Evolutionary conservation across 2,329 filamentous ascomycete genomes (phyloP).

Genomic region (Colletotrichum theobromicola): DNA sequence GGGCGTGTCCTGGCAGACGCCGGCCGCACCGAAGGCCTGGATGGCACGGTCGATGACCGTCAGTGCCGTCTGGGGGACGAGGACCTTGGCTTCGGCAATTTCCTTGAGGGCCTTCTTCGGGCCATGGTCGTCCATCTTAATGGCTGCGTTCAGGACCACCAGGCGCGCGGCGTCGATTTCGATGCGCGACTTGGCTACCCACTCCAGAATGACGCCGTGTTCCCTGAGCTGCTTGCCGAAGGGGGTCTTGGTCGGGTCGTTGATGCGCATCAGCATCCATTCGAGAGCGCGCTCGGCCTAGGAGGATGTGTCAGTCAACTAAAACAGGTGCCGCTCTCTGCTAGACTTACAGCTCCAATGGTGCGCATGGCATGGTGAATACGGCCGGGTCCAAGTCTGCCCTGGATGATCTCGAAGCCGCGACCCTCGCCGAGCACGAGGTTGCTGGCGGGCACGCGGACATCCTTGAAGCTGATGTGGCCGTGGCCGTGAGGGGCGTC

Average conservation of each 20-base stretch:
- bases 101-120: conserved; percentile 91
- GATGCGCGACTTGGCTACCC: conserved; percentile 89
- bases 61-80: conserved; percentile 82
- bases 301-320: not conserved
- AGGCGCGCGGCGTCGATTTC: conserved; percentile 94
- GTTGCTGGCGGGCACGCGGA: conserved; percentile 82
- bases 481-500: conserved; percentile 98
- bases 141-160: conserved; percentile 90
- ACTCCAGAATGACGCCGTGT: conserved; percentile 94
- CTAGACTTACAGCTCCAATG: conserved; percentile 74
- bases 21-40: conserved; percentile 89
- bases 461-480: conserved; percentile 87
- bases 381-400: conserved; percentile 90
- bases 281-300: conserved; percentile 88
- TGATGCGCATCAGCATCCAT: conserved; percentile 93
- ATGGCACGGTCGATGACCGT: conserved; percentile 93
- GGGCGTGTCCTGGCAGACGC: conserved; percentile 93
- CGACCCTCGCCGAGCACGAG: conserved; percentile 92
- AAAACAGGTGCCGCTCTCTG: not conserved
- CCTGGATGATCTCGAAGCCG: conserved; percentile 98
- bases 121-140: conserved; percentile 89
- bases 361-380: conserved; percentile 98
- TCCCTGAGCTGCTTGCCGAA: conserved; percentile 88
- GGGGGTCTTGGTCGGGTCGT: conserved; percentile 87
- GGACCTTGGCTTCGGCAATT: conserved; percentile 94